phyloP scores from a whole-genome alignment of 371 early-diverging fungal species.

The Encephalitozoon romaleae region DNA sequence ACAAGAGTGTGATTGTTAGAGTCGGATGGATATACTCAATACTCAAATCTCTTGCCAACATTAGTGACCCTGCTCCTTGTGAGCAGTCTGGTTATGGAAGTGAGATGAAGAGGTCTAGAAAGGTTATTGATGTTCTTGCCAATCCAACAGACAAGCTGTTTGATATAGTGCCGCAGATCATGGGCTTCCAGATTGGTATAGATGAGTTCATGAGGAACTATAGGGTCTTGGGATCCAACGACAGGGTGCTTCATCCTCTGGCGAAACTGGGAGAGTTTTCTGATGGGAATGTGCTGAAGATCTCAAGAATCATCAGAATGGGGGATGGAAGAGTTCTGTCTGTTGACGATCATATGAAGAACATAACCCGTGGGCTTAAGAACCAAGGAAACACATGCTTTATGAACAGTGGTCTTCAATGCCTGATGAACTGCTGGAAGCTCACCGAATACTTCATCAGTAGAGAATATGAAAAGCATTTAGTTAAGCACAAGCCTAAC shows the following conservation, averaged over 20 bases:
- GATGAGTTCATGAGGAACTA: conserved; percentile 1
- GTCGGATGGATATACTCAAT: not conserved
- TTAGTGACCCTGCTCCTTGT: not conserved
- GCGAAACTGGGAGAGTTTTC: not conserved
- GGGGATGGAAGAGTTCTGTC: not conserved
- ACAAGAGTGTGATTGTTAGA: not conserved
- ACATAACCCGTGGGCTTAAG: conserved; percentile 62
- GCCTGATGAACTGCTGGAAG: conserved; percentile 75
- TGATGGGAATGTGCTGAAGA: not conserved
- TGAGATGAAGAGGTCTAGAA: not conserved
- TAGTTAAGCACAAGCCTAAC: conserved; percentile 68
- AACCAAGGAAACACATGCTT: conserved; percentile 94
- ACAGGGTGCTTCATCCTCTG: conserved; percentile 15
- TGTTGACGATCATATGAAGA: not conserved
- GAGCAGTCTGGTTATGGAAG: not conserved
- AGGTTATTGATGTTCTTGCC: not conserved
- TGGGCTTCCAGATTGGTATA: not conserved
- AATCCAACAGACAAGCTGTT: not conserved
- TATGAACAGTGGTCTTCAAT: conserved; percentile 90
- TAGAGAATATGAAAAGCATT: conserved; percentile 66
- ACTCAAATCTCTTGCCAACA: not conserved
- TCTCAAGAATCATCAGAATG: not conserved
- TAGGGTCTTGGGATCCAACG: not conserved
- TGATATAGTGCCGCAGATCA: not conserved
- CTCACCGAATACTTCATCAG: conserved; percentile 64